phyloP scores from a whole-genome alignment of 2,329 filamentous ascomycete species.

The Colletotrichum sp. region DNA sequence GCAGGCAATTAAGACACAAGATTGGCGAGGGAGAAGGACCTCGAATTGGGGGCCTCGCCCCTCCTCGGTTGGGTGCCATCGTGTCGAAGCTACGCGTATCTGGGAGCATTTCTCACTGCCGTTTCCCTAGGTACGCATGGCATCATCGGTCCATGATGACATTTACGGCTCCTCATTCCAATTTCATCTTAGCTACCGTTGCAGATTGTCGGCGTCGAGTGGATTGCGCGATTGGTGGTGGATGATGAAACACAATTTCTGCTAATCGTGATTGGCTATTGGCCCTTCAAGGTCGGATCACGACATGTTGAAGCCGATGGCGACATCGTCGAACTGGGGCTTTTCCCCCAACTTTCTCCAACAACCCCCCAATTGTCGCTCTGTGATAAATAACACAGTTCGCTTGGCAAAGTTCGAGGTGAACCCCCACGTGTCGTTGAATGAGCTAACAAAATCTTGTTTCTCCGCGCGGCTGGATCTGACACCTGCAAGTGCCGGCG shows the following conservation, averaged over 20 bases:
- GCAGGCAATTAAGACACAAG: neutral
- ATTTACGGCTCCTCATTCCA: conserved; percentile 3
- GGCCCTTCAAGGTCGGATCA: neutral
- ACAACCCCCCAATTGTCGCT: neutral
- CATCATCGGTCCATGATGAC: conserved; percentile 20
- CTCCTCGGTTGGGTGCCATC: neutral
- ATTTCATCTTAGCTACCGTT: neutral
- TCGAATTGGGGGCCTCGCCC: neutral
- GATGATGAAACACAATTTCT: neutral
- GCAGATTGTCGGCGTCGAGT: neutral
- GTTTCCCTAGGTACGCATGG: neutral
- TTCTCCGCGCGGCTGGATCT: neutral
- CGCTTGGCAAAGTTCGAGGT: neutral
- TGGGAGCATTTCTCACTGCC: neutral
- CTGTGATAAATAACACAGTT: neutral
- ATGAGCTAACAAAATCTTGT: neutral
- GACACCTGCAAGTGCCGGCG: neutral
- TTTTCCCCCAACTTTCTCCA: neutral
- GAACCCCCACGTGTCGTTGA: neutral
- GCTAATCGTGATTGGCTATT: neutral
- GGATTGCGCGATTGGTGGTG: neutral
- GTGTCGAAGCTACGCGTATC: neutral
- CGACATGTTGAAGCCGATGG: conserved; percentile 17
- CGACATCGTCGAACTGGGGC: conserved; percentile 5
- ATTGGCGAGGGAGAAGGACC: neutral